A percentile compares a stretch with the other conserved stretches of the same genome.
Conservation (phyloP, 2,329 filamentous ascomycete genomes). For the Talaromyces marneffei region DNA sequence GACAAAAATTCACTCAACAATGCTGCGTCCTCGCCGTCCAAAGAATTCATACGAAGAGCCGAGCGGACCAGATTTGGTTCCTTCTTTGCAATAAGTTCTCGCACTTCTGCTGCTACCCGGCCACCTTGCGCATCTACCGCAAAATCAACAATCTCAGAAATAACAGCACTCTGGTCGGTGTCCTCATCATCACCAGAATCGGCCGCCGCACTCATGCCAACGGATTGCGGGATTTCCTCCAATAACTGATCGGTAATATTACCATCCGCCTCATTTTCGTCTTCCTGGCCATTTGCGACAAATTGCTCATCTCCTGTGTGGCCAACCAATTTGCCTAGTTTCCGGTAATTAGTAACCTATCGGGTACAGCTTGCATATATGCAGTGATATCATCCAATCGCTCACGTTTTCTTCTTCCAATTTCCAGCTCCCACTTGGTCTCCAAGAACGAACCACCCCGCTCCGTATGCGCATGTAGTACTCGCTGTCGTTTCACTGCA, state of each 20-base stretch:
- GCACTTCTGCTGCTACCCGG: slow-evolving; percentile 18
- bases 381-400: not conserved
- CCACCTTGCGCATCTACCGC: slow-evolving; percentile 4
- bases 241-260: slow-evolving; percentile 3
- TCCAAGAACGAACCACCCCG: slow-evolving; percentile 35
- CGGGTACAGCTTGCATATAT: not conserved
- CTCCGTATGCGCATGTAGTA: slow-evolving; percentile 18
- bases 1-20: slow-evolving; percentile 38
- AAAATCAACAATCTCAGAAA: slow-evolving; percentile 4
- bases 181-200: slow-evolving; percentile 1
- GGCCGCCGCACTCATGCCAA: not conserved
- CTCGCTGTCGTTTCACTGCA: slow-evolving; percentile 33
- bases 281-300: not conserved
- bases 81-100: slow-evolving; percentile 27
- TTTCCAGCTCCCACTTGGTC: slow-evolving; percentile 37
- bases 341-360: slow-evolving; percentile 13
- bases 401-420: slow-evolving; percentile 17
- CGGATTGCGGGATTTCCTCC: slow-evolving; percentile 2
- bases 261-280: slow-evolving; percentile 4
- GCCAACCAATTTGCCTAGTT: slow-evolving; percentile 13
- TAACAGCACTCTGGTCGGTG: not conserved
- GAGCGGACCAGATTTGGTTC: slow-evolving; percentile 32
- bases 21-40: slow-evolving; percentile 36
- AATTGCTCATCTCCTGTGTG: not conserved
- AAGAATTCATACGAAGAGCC: slow-evolving; percentile 29